phyloP scores from a whole-genome alignment of 2,329 filamentous ascomycete genomes.

The Aaosphaeria arxii region DNA sequence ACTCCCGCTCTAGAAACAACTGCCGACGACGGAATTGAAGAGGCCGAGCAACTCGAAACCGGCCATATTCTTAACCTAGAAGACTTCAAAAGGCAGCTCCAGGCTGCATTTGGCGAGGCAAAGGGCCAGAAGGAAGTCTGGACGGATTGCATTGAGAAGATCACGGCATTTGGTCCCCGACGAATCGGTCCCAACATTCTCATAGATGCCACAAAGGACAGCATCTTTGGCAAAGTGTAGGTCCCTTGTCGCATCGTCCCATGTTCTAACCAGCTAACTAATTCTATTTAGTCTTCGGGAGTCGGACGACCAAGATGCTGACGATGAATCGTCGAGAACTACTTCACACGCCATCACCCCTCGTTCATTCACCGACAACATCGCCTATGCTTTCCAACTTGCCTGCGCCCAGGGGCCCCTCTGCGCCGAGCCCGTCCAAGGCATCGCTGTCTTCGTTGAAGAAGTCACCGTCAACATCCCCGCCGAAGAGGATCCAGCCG shows the following conservation, averaged over 20 bases:
- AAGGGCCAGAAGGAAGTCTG: conserved; percentile 75
- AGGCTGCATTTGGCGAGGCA: conserved; percentile 64
- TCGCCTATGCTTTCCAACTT: conserved; percentile 91
- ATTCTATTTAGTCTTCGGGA: conserved; percentile 21
- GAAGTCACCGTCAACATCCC: conserved; percentile 63
- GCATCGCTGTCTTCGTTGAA: conserved; percentile 87
- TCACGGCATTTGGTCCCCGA: conserved; percentile 86
- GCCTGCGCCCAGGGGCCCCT: conserved; percentile 84
- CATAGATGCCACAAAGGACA: conserved; percentile 73
- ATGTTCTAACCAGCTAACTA: not conserved
- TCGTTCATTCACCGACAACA: conserved; percentile 80
- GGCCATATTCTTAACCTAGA: conserved; percentile 64
- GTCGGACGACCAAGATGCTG: conserved; percentile 35
- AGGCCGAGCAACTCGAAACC: conserved; percentile 53
- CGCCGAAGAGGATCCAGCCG: conserved; percentile 51
- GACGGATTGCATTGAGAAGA: conserved; percentile 72
- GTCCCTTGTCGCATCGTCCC: conserved; percentile 16
- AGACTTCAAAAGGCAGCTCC: conserved; percentile 75
- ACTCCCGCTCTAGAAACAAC: conserved; percentile 36
- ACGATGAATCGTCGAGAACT: conserved; percentile 6
- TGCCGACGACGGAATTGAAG: conserved; percentile 49
- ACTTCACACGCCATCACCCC: conserved; percentile 51
- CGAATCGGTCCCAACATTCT: conserved; percentile 85
- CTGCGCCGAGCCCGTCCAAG: conserved; percentile 90
- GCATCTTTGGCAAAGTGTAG: conserved; percentile 72